A percentile compares a stretch with the other conserved stretches of the same genome.
phyloP scores from a whole-genome alignment of 495 filamentous ascomycete genomes.

The Stereocaulon alpinum region DNA sequence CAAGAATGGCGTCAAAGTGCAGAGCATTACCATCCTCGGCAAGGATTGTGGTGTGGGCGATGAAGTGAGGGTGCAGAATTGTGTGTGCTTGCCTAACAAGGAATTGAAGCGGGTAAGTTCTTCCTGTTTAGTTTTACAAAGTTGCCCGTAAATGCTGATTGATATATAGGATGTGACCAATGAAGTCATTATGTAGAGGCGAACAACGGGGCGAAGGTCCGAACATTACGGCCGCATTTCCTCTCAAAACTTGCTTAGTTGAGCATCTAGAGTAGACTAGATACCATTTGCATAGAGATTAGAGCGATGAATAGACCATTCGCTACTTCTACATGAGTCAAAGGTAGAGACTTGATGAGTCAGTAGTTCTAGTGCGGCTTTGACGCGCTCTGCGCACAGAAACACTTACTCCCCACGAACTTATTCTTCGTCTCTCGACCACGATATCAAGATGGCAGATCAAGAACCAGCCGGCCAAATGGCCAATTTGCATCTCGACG shows the following conservation, averaged over 20 bases:
- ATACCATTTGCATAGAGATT: background rate
- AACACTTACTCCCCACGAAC: background rate
- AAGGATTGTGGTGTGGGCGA: constrained; percentile 94
- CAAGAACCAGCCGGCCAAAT: background rate
- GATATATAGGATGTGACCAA: constrained; percentile 70
- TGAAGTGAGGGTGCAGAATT: constrained; percentile 96
- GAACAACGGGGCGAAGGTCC: background rate
- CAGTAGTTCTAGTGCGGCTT: background rate
- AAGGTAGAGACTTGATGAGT: background rate
- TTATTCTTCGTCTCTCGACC: background rate
- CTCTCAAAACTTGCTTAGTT: background rate
- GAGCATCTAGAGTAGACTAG: constrained; percentile 2
- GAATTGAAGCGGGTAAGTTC: constrained; percentile 88
- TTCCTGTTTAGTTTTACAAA: background rate
- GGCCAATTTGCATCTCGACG: constrained; percentile 37
- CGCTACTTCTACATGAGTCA: background rate
- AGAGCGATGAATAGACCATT: background rate
- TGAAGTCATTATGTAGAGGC: constrained; percentile 83
- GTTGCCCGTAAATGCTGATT: background rate
- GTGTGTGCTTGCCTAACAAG: constrained; percentile 95
- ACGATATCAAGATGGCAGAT: background rate
- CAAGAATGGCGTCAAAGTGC: constrained; percentile 96
- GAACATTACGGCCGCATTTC: background rate
- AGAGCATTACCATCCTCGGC: constrained; percentile 95
- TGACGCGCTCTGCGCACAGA: background rate